phyloP scores from a whole-genome alignment of 805 yeast species.

The Saturnispora gosingensis region DNA sequence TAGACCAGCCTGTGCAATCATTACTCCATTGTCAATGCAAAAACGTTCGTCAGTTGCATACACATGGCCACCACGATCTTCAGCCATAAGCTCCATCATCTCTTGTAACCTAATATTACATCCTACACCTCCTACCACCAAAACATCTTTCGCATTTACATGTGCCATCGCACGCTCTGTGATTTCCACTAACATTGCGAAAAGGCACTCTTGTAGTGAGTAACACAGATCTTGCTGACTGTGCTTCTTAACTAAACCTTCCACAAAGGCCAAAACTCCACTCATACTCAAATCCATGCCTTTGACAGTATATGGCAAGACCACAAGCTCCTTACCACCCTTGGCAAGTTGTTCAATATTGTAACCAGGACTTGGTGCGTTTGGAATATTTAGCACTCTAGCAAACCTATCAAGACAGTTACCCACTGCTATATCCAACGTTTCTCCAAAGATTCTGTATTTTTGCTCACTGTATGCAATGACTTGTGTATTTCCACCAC shows the following conservation, averaged over 20 bases:
- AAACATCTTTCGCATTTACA: slow-evolving; percentile 77
- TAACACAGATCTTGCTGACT: slow-evolving; percentile 86
- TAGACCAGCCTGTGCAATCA: slow-evolving; percentile 98
- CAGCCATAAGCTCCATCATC: slow-evolving; percentile 95
- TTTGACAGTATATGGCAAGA: slow-evolving; percentile 90
- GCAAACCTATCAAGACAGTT: slow-evolving; percentile 96
- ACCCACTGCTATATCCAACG: slow-evolving; percentile 95
- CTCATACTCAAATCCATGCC: slow-evolving; percentile 98
- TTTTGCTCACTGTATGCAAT: slow-evolving; percentile 92
- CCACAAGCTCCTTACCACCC: slow-evolving; percentile 51
- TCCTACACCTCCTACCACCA: slow-evolving; percentile 98
- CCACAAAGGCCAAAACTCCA: slow-evolving; percentile 84
- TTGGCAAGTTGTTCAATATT: slow-evolving; percentile 93
- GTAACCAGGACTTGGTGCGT: slow-evolving; percentile 95
- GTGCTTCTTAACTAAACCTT: slow-evolving; percentile 40
- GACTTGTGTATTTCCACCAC: slow-evolving; percentile 98
- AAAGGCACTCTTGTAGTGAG: slow-evolving; percentile 84
- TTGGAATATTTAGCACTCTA: slow-evolving; percentile 76
- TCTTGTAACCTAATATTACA: slow-evolving; percentile 84
- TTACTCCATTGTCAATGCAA: slow-evolving; percentile 95
- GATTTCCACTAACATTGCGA: slow-evolving; percentile 94
- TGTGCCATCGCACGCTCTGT: slow-evolving; percentile 99
- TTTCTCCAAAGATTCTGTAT: slow-evolving; percentile 98
- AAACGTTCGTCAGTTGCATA: slow-evolving; percentile 95
- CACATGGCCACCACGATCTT: slow-evolving; percentile 79